Evolutionary conservation across 495 filamentous ascomycete species (phyloP).

Genomic region (Clavariopsis aquatica): DNA sequence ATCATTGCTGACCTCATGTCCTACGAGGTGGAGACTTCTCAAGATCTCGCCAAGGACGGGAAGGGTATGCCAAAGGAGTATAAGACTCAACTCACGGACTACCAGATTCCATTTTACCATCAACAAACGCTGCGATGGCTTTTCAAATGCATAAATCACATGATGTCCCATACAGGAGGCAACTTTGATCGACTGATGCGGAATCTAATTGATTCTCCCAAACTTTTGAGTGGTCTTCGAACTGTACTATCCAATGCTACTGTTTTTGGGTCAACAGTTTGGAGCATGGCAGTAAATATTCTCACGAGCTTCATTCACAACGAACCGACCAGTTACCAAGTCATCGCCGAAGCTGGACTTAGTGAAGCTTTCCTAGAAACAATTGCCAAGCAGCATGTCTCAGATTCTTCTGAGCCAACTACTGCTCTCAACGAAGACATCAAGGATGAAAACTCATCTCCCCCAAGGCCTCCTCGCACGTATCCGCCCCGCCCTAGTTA

Average conservation of each 20-base stretch:
- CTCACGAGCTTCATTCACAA: constrained; percentile 97
- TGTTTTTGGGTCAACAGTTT: constrained; percentile 85
- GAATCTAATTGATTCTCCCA: constrained; percentile 91
- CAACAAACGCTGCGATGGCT: constrained; percentile 91
- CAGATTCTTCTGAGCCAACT: constrained; percentile 45
- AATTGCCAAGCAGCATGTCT: constrained; percentile 63
- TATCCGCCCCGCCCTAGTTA: constrained; percentile 10
- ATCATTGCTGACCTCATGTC: constrained; percentile 80
- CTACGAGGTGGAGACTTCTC: constrained; percentile 72
- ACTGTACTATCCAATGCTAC: constrained; percentile 75
- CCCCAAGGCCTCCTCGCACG: not conserved
- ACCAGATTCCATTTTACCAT: constrained; percentile 85
- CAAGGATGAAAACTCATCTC: constrained; percentile 39
- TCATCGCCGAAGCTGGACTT: constrained; percentile 90
- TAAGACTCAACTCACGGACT: constrained; percentile 82
- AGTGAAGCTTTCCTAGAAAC: constrained; percentile 80
- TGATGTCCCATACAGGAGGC: constrained; percentile 80
- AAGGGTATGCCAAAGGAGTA: constrained; percentile 74
- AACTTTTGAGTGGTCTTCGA: constrained; percentile 73
- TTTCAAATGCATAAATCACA: constrained; percentile 93
- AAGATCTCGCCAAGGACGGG: constrained; percentile 62
- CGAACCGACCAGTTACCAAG: constrained; percentile 94
- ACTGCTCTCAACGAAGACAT: constrained; percentile 34
- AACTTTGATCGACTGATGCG: constrained; percentile 86
- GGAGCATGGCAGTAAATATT: constrained; percentile 88